Conservation (phyloP, 23 red algal species). For the Gracilaria domingensis region DNA sequence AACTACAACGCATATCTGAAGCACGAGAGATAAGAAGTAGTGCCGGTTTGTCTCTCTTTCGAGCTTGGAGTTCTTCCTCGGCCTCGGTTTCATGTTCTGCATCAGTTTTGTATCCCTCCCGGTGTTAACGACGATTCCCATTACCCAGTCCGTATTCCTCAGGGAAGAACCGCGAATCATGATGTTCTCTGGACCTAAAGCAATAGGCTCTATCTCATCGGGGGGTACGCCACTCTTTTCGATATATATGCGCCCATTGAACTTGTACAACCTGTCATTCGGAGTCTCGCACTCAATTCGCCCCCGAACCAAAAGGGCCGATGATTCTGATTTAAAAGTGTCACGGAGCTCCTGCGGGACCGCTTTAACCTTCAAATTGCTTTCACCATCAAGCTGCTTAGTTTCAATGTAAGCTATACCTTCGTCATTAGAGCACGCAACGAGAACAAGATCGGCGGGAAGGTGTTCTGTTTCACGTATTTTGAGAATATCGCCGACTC, state of each 20-base stretch:
- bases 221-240: conserved; percentile 7
- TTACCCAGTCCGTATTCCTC: conserved; percentile 90
- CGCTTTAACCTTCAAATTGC: conserved; percentile 92
- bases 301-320: conserved; percentile 42
- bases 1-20: conserved; percentile 75
- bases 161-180: conserved; percentile 81
- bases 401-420: conserved; percentile 91
- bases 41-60: conserved; percentile 79
- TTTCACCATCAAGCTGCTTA: conserved; percentile 94
- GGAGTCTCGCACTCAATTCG: conserved; percentile 91
- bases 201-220: conserved; percentile 41
- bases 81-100: conserved; percentile 83
- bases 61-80: conserved; percentile 77
- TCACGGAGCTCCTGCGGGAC: conserved; percentile 39
- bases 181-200: conserved; percentile 78
- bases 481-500: conserved; percentile 92
- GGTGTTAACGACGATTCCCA: conserved; percentile 86
- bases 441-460: conserved; percentile 88
- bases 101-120: conserved; percentile 96
- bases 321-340: conserved; percentile 34
- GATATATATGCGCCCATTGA: conserved; percentile 65
- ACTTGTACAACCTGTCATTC: conserved; percentile 85
- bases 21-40: conserved; percentile 54
- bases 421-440: conserved; percentile 81
- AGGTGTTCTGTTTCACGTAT: conserved; percentile 72